These are phyloP conservation scores for Lepiota brunneoincarnata DNA, from an alignment of 768 basidiomycete species.

Conservation along the genomic window DNA sequence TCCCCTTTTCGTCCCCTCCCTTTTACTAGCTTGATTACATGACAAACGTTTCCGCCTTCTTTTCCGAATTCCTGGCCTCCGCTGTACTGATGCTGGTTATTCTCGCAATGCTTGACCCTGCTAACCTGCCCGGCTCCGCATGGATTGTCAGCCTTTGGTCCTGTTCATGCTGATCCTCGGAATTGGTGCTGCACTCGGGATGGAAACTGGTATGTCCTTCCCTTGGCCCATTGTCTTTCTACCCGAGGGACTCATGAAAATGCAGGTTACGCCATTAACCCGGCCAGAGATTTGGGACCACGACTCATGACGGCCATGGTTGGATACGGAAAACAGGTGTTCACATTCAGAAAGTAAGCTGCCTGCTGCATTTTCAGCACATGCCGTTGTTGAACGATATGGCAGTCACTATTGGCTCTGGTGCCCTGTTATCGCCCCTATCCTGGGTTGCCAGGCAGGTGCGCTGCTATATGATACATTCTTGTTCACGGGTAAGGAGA, in stretches of 20 bases:
- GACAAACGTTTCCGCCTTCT: constrained; percentile 38
- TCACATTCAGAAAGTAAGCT: constrained; percentile 40
- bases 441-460: constrained; percentile 56
- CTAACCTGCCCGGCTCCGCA: constrained; percentile 44
- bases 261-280: constrained; percentile 60
- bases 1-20: neutral
- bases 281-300: constrained; percentile 72
- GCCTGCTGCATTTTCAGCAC: neutral
- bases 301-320: constrained; percentile 68
- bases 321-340: constrained; percentile 61
- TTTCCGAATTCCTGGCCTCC: constrained; percentile 52
- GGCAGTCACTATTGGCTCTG: constrained; percentile 72
- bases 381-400: constrained; percentile 16
- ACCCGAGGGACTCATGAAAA: neutral
- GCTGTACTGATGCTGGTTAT: constrained; percentile 54
- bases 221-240: neutral
- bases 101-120: constrained; percentile 51
- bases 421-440: constrained; percentile 59
- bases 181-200: constrained; percentile 56
- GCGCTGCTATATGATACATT: constrained; percentile 56
- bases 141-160: constrained; percentile 51
- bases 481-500: constrained; percentile 55
- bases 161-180: constrained; percentile 58
- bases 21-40: constrained; percentile 33
- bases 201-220: constrained; percentile 46